Evolutionary conservation across 192 early-diverging fungal genomes (phyloP), one percentile per base, ranked within the genome.

Genomic region (Backusella sp.): DNA sequence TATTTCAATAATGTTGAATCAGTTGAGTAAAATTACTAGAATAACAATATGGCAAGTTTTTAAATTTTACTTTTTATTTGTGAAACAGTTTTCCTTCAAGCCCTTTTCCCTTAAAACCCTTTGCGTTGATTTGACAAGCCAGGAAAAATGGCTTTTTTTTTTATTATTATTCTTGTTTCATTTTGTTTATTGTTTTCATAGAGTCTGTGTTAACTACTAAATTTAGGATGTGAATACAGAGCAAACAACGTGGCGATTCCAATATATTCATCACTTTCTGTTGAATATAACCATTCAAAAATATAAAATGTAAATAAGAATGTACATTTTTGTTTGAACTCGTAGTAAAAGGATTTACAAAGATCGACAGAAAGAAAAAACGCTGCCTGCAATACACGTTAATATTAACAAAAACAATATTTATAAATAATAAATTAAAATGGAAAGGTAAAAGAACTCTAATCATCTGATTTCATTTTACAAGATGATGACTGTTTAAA

Each of bases 61-160:
- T 59, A 59, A 59, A 59, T 59, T 23, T 23, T 28, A 62, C 12
- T 26, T 14, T 62, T 62, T 62, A 28, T 62, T 62, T 62, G 11
- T 62, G 56, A 62, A 62, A 62, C 56, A 11, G 56, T 62, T 62
- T 32, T 62, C 26, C 26, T 1, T 62, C 3, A 28, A 28, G 56
- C 1, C 26, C 53, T 21, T 56, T 56, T 11, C 53, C 53, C 56
- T 62, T 62, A 62, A 62, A 62, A 62, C 56, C 23, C 56, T 62
- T 56, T 9, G 21, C 7, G 21, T 56, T 56, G 53, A 56, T 56
- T 56, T 62, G 56, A 62, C 56, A 62, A 62, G 56, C 0, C 23
- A 28, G 56, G 56, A 62, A 62, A 53, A 62, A 62, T 14, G 56
- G 56, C 56, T 62, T 62, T 26, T n/a, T n/a, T 62, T 62, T 62